A percentile compares a stretch with the other conserved stretches of the same genome.
Conservation (phyloP, 805 yeast species). For the Saccharomycopsis babjevae region DNA sequence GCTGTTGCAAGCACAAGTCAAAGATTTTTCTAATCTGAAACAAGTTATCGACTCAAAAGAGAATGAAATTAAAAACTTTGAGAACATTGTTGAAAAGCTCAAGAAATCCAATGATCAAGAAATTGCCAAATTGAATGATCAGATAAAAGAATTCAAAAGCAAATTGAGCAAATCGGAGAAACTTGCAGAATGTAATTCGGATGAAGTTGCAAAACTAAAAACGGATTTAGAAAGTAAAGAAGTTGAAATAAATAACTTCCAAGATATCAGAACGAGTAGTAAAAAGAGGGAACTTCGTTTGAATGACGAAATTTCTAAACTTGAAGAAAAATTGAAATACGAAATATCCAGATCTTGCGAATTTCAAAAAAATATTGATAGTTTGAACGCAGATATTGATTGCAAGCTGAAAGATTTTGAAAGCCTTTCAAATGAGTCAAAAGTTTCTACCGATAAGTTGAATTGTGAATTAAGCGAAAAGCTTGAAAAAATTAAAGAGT, state of each 20-base stretch:
- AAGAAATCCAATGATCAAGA: background rate
- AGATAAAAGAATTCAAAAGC: background rate
- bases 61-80: conserved; percentile 1
- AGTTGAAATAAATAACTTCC: background rate
- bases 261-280: background rate
- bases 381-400: background rate
- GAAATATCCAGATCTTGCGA: background rate
- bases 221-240: background rate
- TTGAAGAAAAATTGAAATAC: background rate
- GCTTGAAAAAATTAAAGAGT: background rate
- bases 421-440: background rate
- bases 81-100: background rate
- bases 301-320: background rate
- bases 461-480: background rate
- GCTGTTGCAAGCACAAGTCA: background rate
- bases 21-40: background rate
- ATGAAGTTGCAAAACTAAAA: conserved; percentile 1
- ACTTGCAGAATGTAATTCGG: background rate
- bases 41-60: background rate
- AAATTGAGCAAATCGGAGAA: conserved; percentile 2
- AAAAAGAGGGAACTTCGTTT: background rate
- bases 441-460: background rate
- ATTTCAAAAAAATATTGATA: background rate
- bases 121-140: background rate
- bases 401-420: background rate